A percentile compares a stretch with the other conserved stretches of the same genome.
Evolutionary conservation across 495 filamentous ascomycete species (phyloP).

Genomic region (Pseudotulostoma volvatum): DNA sequence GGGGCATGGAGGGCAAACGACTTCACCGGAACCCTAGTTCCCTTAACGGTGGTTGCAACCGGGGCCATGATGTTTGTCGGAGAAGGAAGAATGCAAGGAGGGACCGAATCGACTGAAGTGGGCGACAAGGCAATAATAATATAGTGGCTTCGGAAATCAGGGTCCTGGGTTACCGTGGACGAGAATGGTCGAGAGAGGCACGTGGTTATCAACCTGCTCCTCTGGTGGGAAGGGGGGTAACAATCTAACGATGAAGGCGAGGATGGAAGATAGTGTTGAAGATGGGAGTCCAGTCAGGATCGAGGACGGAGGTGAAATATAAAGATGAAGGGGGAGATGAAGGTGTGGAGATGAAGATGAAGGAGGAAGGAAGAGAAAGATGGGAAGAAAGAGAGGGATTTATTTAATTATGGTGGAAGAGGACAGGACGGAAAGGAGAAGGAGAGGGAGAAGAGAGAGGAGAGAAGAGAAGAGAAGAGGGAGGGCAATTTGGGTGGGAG

Average conservation of each 20-base stretch:
- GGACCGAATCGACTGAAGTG: slow-evolving; percentile 2
- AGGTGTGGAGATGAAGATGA: no score
- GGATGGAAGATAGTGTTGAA: no score
- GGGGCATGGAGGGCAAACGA: slow-evolving; percentile 53
- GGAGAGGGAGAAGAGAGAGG: slow-evolving; percentile 3
- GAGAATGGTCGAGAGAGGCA: no score
- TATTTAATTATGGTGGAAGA: slow-evolving; percentile 1
- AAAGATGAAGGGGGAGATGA: no score
- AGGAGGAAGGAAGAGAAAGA: slow-evolving; percentile 2
- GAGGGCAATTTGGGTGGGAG: slow-evolving; percentile 4
- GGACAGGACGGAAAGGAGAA: slow-evolving; percentile 5
- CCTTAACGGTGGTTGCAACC: slow-evolving; percentile 12
- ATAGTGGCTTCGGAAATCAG: no score
- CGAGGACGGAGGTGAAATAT: no score
- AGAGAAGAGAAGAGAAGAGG: slow-evolving; percentile 4
- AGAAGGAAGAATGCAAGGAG: slow-evolving; percentile 3
- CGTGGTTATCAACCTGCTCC: no score
- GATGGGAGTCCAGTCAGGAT: no score
- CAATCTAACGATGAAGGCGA: no score
- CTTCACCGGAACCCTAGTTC: slow-evolving; percentile 11
- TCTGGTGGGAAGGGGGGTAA: no score
- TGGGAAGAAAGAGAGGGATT: slow-evolving; percentile 3
- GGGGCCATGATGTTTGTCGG: slow-evolving; percentile 20
- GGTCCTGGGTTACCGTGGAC: no score
- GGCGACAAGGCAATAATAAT: no score